A percentile compares a stretch with the other conserved stretches of the same genome.
Conservation (phyloP, 75 land plant genomes). For the Pseudotsuga menziesii region DNA sequence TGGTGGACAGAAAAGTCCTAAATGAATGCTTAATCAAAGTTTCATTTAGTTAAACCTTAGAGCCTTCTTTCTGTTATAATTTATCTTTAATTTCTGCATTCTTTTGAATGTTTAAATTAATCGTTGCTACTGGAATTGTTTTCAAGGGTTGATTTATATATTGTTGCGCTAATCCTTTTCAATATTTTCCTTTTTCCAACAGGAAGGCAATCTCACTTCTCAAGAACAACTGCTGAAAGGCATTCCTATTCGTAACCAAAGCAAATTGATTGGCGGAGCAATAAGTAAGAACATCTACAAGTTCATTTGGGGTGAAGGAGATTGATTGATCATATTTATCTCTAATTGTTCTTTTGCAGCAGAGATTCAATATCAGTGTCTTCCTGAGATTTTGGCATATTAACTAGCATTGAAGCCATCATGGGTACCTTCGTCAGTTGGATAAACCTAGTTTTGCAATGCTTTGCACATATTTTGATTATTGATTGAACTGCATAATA, state of each 20-base stretch:
- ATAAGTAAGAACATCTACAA: slow-evolving; percentile 29
- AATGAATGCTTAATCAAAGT: too few species aligned
- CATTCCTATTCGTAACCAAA: slow-evolving; percentile 25
- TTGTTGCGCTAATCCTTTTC: background rate
- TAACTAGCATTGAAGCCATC: background rate
- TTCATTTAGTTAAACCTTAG: too few species aligned
- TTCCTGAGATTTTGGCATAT: background rate
- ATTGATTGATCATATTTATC: background rate
- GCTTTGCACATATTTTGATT: background rate
- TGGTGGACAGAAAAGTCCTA: too few species aligned
- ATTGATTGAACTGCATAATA: background rate
- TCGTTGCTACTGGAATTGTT: background rate
- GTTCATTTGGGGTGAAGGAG: slow-evolving; percentile 23
- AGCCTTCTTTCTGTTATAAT: too few species aligned
- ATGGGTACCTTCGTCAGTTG: background rate
- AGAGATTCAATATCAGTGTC: background rate
- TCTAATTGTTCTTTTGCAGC: background rate
- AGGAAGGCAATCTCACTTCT: slow-evolving; percentile 24
- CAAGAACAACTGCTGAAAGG: slow-evolving; percentile 22
- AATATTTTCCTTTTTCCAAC: background rate
- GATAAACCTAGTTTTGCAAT: background rate
- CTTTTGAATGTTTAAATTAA: too few species aligned
- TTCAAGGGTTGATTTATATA: background rate
- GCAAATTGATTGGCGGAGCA: slow-evolving; percentile 14
- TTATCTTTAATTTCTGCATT: too few species aligned